phyloP scores from a whole-genome alignment of 805 yeast genomes.

The Monosporozyma unispora region DNA sequence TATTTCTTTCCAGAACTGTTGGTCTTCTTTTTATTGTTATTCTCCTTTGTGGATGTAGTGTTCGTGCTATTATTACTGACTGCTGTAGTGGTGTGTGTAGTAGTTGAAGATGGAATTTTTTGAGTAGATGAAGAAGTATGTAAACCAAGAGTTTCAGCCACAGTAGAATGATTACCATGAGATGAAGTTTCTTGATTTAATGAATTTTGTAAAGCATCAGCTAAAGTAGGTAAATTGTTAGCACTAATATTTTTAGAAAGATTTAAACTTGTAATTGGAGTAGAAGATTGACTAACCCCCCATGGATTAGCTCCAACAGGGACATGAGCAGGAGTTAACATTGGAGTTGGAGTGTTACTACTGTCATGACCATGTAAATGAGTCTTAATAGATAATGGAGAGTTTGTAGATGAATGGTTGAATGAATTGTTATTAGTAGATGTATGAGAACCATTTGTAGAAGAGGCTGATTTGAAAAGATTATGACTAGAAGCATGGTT shows the following conservation, averaged over 20 bases:
- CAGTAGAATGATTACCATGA: not conserved
- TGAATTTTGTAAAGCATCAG: constrained; percentile 12
- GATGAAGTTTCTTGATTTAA: not conserved
- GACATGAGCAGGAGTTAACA: constrained; percentile 27
- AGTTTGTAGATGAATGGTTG: constrained; percentile 9
- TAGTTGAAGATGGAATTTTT: not conserved
- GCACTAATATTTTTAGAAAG: constrained; percentile 20
- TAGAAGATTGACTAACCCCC: constrained; percentile 27
- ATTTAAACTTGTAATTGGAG: constrained; percentile 21
- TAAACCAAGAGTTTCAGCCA: not conserved
- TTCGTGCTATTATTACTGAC: not conserved
- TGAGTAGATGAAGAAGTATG: not conserved
- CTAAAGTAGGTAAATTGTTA: constrained; percentile 21
- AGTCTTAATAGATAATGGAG: constrained; percentile 26
- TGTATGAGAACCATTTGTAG: constrained; percentile 6
- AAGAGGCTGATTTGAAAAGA: constrained; percentile 2
- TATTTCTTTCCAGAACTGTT: constrained; percentile 30
- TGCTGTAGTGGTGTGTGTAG: constrained; percentile 6
- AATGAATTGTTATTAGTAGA: constrained; percentile 9
- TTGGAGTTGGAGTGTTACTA: constrained; percentile 13
- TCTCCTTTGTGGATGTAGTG: constrained; percentile 20
- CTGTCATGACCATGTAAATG: constrained; percentile 16
- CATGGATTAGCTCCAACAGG: constrained; percentile 29
- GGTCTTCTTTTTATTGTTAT: constrained; percentile 27
- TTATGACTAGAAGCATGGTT: not conserved